phyloP scores from a whole-genome alignment of 495 filamentous ascomycete species.

The Extremus antarcticus region DNA sequence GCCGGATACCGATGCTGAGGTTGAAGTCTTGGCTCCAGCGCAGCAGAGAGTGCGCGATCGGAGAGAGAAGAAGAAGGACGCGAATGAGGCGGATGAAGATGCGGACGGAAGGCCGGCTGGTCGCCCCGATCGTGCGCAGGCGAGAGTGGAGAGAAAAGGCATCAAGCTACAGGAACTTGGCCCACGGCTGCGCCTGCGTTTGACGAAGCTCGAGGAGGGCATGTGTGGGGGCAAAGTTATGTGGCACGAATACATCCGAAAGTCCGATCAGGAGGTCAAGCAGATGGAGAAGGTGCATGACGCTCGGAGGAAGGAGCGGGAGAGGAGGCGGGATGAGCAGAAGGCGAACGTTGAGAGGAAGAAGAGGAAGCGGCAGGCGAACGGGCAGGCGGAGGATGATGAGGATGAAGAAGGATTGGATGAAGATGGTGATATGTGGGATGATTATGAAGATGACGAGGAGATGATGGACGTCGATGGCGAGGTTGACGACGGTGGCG shows the following conservation, averaged over 20 bases:
- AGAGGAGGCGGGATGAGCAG: conserved; percentile 66
- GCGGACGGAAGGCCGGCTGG: neutral
- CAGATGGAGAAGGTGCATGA: conserved; percentile 75
- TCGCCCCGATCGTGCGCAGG: conserved; percentile 20
- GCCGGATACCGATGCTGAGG: conserved; percentile 86
- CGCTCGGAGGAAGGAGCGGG: conserved; percentile 64
- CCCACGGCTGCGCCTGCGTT: conserved; percentile 74
- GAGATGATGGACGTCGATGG: neutral
- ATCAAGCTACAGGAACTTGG: conserved; percentile 89
- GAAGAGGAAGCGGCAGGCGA: conserved; percentile 46
- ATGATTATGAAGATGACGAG: conserved; percentile 31
- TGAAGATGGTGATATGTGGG: conserved; percentile 46
- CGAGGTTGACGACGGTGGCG: neutral
- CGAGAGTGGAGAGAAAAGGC: conserved; percentile 63
- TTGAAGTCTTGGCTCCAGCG: conserved; percentile 71
- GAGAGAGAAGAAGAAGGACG: conserved; percentile 38
- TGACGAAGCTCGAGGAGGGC: conserved; percentile 95
- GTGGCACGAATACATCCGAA: conserved; percentile 92
- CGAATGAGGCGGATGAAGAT: conserved; percentile 17
- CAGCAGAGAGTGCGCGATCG: conserved; percentile 49
- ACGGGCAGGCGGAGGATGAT: conserved; percentile 35
- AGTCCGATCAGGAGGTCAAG: conserved; percentile 64
- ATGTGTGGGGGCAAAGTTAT: conserved; percentile 82
- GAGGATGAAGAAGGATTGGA: conserved; percentile 48
- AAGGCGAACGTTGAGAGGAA: conserved; percentile 82